phyloP scores from a whole-genome alignment of 202 grass and related monocot species.

The Digitaria exilis region DNA sequence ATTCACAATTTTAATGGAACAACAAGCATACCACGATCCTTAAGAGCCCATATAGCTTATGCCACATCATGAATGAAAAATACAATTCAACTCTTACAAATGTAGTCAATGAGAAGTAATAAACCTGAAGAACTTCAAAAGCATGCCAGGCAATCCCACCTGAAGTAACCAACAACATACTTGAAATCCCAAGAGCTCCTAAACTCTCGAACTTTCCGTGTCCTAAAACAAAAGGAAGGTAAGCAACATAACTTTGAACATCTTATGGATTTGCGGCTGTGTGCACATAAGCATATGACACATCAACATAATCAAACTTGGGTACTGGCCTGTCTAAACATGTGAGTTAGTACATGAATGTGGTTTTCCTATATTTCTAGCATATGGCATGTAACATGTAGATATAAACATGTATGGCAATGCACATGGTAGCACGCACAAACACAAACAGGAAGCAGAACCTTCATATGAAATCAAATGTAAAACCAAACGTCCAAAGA shows the following conservation, averaged over 20 bases:
- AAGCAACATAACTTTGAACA: neutral
- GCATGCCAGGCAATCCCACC: conserved; percentile 99
- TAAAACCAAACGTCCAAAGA: neutral
- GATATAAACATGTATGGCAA: conserved; percentile 19
- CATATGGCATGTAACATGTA: neutral
- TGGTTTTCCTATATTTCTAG: conserved; percentile 1
- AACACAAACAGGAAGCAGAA: conserved; percentile 5
- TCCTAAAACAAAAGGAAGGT: conserved; percentile 50
- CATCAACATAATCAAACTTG: neutral
- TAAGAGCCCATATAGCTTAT: neutral
- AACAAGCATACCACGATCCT: neutral
- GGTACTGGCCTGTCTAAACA: neutral
- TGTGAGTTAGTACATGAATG: neutral
- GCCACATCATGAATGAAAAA: neutral
- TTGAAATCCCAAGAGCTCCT: conserved; percentile 88
- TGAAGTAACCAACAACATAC: conserved; percentile 87
- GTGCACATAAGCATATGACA: neutral
- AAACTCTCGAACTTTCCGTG: conserved; percentile 97
- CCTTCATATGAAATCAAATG: conserved; percentile 14
- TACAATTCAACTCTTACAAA: neutral
- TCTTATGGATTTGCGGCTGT: neutral
- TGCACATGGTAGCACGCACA: neutral
- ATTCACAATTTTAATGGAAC: neutral
- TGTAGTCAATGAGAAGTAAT: conserved; percentile 43
- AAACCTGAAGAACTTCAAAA: conserved; percentile 96